Evolutionary conservation across 2,329 filamentous ascomycete species (phyloP), one percentile per base, ranked within the genome.

Genomic region (Davidsoniella neocaledoniae): DNA sequence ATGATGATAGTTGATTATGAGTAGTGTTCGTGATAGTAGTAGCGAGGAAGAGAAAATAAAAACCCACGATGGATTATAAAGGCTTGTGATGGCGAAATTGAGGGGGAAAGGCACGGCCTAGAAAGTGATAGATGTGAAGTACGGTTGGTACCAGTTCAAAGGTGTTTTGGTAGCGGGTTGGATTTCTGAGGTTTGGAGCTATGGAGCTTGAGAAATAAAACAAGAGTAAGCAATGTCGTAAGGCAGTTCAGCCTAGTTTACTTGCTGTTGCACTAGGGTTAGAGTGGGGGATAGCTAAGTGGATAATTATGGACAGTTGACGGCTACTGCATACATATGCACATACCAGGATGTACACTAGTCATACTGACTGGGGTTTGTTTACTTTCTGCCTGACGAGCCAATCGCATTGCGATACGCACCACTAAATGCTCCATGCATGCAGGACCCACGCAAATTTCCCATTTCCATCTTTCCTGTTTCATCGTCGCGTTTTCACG

Each of bases 1-100:
- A 98, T 98, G 63, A 74, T 88, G 79, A 66, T 68, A 66, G 66
- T 48, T 49, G 21, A 26, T 53, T 41, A 17, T 5, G 33, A 10
- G 23, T 6, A n/a, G 17, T 17, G 25, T 26, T 48, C 14, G n/a
- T 29, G 25, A 40, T 33, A 33, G 25, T 19, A 41, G 17, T 19
- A 44, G 14, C 25, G 41, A 26, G 19, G 17, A 19, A 12, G 9
- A 2, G 14, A 29, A 26, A 40, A n/a, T 21, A 19, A 9, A 43
- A 26, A 12, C 4, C 21, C 12, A 46, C 25, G 36, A 21, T 19
- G 17, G 21, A n/a, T 38, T 51, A 38, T 41, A 26, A 48, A 17
- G 21, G 46, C 14, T 29, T 1, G 38, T 8, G 38, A 40, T 9
- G 38, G 19, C 38, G 19, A 40, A 16, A 21, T 12, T 40, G 38